Percentiles rank a stretch among this genome's conserved stretches.
Evolutionary conservation across 2,329 filamentous ascomycete species (phyloP).

Genomic region (Aspergillus sp.): DNA sequence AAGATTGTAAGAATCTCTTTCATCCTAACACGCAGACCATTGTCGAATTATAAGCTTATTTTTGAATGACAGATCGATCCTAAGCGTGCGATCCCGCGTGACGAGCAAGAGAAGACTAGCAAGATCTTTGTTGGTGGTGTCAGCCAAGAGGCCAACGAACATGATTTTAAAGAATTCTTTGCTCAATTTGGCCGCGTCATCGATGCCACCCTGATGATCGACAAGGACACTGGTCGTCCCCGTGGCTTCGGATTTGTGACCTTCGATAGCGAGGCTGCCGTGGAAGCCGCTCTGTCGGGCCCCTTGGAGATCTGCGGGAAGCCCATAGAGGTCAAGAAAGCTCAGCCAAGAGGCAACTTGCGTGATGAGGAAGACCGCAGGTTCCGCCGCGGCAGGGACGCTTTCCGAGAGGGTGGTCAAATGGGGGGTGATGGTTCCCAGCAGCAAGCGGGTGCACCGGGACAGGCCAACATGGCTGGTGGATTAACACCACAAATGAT

Average conservation of each 20-base stretch:
- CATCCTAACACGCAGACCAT: slow-evolving; percentile 5
- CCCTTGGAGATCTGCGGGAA: slow-evolving; percentile 93
- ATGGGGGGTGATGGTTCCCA: slow-evolving; percentile 40
- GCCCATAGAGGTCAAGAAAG: slow-evolving; percentile 97
- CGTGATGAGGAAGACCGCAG: slow-evolving; percentile 79
- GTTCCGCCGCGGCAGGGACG: slow-evolving; percentile 46
- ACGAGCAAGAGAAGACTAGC: slow-evolving; percentile 96
- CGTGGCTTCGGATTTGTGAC: slow-evolving; percentile 97
- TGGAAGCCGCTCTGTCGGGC: slow-evolving; percentile 82
- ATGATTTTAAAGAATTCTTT: slow-evolving; percentile 96
- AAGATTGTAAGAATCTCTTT: slow-evolving; percentile 75
- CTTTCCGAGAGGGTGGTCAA: slow-evolving; percentile 44
- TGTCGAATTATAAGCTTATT: slow-evolving; percentile 25
- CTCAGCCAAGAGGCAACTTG: slow-evolving; percentile 91
- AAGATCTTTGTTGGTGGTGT: slow-evolving; percentile 99
- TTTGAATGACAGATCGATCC: slow-evolving; percentile 75
- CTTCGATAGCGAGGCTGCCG: slow-evolving; percentile 92
- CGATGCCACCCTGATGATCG: slow-evolving; percentile 98
- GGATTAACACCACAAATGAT: slow-evolving; percentile 95
- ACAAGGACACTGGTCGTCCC: slow-evolving; percentile 97
- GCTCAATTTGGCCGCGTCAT: slow-evolving; percentile 94
- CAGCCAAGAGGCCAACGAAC: slow-evolving; percentile 93
- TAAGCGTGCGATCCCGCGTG: slow-evolving; percentile 92
- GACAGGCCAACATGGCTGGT: slow-evolving; percentile 44
- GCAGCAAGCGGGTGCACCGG: slow-evolving; percentile 51